Evolutionary conservation across 345 rosid species (phyloP).

Genomic region (Jatropha curcas): DNA sequence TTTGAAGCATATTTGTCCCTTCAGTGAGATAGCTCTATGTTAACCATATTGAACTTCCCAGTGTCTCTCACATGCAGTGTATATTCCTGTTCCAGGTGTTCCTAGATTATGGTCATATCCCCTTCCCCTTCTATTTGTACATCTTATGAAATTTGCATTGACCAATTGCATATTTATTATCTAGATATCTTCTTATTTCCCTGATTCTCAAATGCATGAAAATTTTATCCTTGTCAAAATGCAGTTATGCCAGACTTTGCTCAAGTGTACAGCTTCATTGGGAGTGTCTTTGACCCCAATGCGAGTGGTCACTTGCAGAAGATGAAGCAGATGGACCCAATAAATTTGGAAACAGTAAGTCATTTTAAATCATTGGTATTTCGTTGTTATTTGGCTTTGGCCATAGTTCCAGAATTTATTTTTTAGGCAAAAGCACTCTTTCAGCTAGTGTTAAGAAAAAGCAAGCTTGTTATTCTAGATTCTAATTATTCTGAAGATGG

Average conservation of each 20-base stretch:
- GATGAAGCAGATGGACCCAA: conserved; percentile 87
- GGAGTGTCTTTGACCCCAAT: conserved; percentile 82
- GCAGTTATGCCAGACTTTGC: conserved; percentile 91
- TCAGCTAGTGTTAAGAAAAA: too few relatives aligned
- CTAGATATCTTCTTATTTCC: background rate
- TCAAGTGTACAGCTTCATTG: conserved; percentile 88
- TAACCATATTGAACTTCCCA: background rate
- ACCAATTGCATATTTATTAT: background rate
- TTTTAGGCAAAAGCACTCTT: too few relatives aligned
- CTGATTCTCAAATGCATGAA: background rate
- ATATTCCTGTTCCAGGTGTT: too few relatives aligned
- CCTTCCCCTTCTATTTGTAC: background rate
- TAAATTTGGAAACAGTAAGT: conserved; percentile 75
- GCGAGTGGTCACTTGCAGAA: conserved; percentile 63
- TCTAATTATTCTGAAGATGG: background rate
- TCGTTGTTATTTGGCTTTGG: background rate
- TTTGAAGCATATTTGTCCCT: background rate
- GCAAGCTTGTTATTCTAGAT: too few relatives aligned
- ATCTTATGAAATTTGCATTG: background rate
- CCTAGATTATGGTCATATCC: background rate
- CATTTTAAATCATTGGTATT: background rate
- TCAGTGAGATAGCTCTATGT: background rate
- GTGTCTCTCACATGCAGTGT: background rate
- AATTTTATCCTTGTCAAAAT: background rate
- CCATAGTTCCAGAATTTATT: too few relatives aligned